phyloP scores from a whole-genome alignment of 139 green algal species.

The Gonium pectorale region DNA sequence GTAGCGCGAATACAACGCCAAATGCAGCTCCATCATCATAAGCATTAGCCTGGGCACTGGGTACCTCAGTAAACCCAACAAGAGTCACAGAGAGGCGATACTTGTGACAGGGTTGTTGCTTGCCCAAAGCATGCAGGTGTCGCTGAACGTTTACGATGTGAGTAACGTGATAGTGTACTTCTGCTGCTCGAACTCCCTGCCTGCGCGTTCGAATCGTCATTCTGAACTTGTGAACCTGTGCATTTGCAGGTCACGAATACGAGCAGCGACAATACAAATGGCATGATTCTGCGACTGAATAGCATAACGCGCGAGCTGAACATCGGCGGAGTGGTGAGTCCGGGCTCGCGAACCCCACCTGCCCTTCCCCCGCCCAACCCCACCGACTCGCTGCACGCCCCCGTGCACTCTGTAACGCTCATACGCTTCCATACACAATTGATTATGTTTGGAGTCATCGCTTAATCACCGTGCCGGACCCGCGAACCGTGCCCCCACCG shows the following conservation, averaged over 20 bases:
- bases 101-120: too few species aligned
- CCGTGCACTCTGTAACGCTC: neutral
- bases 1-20: too few species aligned
- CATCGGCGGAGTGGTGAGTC: slow-evolving; percentile 11
- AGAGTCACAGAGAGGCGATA: too few species aligned
- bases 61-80: too few species aligned
- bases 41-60: too few species aligned
- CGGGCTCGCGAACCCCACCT: neutral
- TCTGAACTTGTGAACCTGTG: neutral
- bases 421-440: neutral
- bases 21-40: too few species aligned
- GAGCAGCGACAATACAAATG: slow-evolving; percentile 36
- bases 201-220: neutral
- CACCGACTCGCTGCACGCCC: neutral
- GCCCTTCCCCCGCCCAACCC: slow-evolving; percentile 52
- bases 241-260: slow-evolving; percentile 5
- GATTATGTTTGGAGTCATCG: neutral
- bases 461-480: neutral
- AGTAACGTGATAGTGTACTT: neutral
- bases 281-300: slow-evolving; percentile 59
- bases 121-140: slow-evolving; percentile 52
- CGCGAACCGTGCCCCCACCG: neutral
- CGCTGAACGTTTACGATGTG: slow-evolving; percentile 57
- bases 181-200: neutral
- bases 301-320: slow-evolving; percentile 58